These are phyloP conservation scores for Blastobotrys serpentis DNA, from an alignment of 1,139 yeast species.

Conservation along the genomic window DNA sequence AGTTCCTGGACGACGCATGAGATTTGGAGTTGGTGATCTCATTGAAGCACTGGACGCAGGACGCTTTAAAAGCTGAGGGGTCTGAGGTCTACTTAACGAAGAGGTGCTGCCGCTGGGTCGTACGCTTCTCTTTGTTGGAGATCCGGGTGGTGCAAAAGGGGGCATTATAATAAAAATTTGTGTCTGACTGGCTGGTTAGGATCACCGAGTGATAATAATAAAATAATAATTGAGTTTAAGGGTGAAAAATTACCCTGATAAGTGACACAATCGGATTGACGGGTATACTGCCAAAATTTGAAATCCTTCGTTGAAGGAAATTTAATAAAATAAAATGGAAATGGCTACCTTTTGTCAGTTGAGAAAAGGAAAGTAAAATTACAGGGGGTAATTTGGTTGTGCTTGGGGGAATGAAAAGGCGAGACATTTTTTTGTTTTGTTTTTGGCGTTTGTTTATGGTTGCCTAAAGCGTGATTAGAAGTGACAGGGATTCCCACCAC, in stretches of 20 bases:
- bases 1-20: slow-evolving; percentile 25
- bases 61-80: slow-evolving; percentile 30
- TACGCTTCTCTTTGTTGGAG: slow-evolving; percentile 17
- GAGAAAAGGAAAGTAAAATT: not conserved
- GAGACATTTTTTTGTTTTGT: not conserved
- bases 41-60: slow-evolving; percentile 33
- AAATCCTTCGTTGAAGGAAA: too few relatives aligned
- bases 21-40: slow-evolving; percentile 32
- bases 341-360: too few relatives aligned
- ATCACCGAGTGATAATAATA: not conserved
- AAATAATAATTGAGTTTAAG: too few relatives aligned
- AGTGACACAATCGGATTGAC: too few relatives aligned
- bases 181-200: too few relatives aligned
- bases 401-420: not conserved
- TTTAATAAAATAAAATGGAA: too few relatives aligned
- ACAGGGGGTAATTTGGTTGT: not conserved
- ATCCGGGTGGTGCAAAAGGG: slow-evolving; percentile 15
- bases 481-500: not conserved
- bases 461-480: not conserved
- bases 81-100: slow-evolving; percentile 29
- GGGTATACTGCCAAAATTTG: too few relatives aligned
- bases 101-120: slow-evolving; percentile 13
- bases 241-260: too few relatives aligned
- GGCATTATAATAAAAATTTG: slow-evolving; percentile 9
- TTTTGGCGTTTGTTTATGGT: not conserved